Evolutionary conservation across 345 rosid genomes (phyloP), one percentile per base, ranked within the genome.

Genomic region (Psidium friedrichsthalianum): DNA sequence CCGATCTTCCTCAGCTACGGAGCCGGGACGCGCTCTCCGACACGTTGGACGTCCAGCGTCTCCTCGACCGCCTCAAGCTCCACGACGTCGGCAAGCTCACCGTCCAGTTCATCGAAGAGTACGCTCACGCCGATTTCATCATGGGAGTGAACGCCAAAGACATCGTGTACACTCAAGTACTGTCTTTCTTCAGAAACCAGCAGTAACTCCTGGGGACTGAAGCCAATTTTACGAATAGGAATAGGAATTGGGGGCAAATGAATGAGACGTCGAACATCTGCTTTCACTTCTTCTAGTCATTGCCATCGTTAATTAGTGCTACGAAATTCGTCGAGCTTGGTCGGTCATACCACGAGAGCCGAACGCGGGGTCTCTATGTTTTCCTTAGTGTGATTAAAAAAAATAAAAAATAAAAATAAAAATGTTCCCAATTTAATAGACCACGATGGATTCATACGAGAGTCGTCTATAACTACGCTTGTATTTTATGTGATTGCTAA

Each of bases 91-190:
- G 91, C 86, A 95, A 93, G 93, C 91, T 97, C 24, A 82, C 82
- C 2, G 88, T 95, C 84, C 98, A 94, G 88, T 94, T 85, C 86
- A 86, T 97, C 61, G 87, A 90, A 88, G 88, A 94, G 11, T 96
- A 94, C 82, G 98, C 93, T 83, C 99, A 97, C 87, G 95, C 92
- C 3, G 98, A 97, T 90, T 97, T 96, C 93, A 88, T 97, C 21
- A 93, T 96, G 99, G 99, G 91, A 7, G 87, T 90, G 21, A 95
- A 88, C 84, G 99, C 99, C 80, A 95, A 95, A 82, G 98, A 93
- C 85, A 40, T 94, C 74, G 96, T 97, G 85, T 97, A 93, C 81
- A 92, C 90, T 83, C 89, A 91, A 88, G 89, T 96, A 21, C 85
- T 86, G 61, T 83, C 95, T 1, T 95, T 96, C 90, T 94, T 97